A percentile compares a stretch with the other conserved stretches of the same genome.
Evolutionary conservation across 139 green algal genomes (phyloP).

Genomic region (Haematococcus sp.): DNA sequence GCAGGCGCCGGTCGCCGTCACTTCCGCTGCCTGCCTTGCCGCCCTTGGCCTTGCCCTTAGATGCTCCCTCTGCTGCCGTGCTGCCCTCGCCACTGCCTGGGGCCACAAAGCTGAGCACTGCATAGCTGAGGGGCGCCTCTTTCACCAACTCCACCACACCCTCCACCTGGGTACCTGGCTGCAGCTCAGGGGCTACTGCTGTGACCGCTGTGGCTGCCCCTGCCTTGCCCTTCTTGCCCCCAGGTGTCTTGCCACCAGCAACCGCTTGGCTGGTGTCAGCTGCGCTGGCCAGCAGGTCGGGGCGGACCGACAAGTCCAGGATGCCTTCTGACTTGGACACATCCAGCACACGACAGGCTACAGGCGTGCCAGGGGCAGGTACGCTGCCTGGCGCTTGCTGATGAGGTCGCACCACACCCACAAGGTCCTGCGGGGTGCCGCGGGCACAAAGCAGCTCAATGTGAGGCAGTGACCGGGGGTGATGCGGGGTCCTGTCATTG

Average conservation of each 20-base stretch:
- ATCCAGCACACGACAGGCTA: constrained; percentile 65
- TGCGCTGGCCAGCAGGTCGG: constrained; percentile 16
- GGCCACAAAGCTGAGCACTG: constrained; percentile 56
- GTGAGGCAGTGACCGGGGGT: no score
- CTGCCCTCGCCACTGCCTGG: neutral
- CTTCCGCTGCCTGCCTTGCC: no score
- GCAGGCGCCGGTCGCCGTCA: constrained; percentile 4
- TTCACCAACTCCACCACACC: constrained; percentile 30
- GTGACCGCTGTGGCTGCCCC: neutral
- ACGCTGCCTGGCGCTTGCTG: neutral
- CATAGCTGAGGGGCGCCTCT: constrained; percentile 29
- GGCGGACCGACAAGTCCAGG: constrained; percentile 62
- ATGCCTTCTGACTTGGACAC: constrained; percentile 65
- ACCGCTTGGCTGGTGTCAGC: neutral
- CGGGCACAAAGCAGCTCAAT: constrained; percentile 25
- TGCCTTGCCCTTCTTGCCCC: neutral
- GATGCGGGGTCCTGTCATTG: no score
- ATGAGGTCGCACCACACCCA: constrained; percentile 9
- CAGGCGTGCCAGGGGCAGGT: neutral
- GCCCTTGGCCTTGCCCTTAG: no score
- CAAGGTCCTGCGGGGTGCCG: constrained; percentile 22
- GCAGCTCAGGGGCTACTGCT: neutral
- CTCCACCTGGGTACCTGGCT: constrained; percentile 1
- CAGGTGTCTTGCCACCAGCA: neutral
- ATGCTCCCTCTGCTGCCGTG: no score